phyloP scores from a whole-genome alignment of 192 early-diverging fungal species.

The Ambispora gerdemannii region DNA sequence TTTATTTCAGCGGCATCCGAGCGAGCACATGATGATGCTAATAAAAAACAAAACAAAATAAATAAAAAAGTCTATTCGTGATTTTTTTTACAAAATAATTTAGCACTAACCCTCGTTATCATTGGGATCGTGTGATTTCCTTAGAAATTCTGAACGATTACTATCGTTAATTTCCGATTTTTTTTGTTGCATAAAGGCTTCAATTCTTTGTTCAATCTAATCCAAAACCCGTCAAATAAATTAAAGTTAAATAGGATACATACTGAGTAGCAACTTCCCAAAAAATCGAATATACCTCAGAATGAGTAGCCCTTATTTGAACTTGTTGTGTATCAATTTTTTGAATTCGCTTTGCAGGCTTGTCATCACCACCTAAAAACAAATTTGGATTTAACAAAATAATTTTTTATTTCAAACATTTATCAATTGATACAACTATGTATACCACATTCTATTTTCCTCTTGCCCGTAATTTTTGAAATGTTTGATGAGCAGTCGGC shows the following conservation, averaged over 20 bases:
- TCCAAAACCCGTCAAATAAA: neutral
- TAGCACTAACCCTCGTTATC: neutral
- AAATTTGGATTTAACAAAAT: neutral
- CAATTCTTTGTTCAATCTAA: slow-evolving; percentile 26
- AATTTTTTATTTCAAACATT: neutral
- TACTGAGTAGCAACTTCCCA: neutral
- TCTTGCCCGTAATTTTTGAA: slow-evolving; percentile 5
- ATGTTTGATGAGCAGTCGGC: neutral
- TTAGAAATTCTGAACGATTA: slow-evolving; percentile 24
- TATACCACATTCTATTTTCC: slow-evolving; percentile 8
- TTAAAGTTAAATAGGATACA: neutral
- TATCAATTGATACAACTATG: neutral
- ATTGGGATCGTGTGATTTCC: slow-evolving; percentile 19
- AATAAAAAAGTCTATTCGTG: neutral
- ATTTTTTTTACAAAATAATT: neutral
- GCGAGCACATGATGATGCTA: slow-evolving; percentile 25
- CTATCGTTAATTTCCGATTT: slow-evolving; percentile 30
- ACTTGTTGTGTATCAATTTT: slow-evolving; percentile 17
- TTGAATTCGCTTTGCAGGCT: slow-evolving; percentile 12
- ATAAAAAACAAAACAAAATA: neutral
- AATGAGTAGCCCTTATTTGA: slow-evolving; percentile 20
- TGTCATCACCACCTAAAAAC: neutral
- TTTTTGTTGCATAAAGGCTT: slow-evolving; percentile 13
- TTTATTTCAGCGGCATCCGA: slow-evolving; percentile 44
- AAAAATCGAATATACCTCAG: slow-evolving; percentile 18